Evolutionary conservation across 306 rosid species (phyloP).

Genomic region (Vicia faba): DNA sequence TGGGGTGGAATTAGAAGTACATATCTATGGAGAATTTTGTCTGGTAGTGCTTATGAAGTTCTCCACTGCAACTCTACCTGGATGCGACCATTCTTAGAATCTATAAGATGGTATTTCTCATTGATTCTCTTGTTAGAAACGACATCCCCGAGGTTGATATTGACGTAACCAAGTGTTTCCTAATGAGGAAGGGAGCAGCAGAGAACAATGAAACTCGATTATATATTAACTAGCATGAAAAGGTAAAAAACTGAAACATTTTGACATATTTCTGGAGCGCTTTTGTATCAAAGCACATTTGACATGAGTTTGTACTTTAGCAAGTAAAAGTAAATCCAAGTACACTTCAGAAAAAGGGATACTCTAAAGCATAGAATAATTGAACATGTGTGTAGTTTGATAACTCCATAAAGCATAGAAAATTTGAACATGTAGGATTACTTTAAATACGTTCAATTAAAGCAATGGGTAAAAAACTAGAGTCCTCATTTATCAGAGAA

Average conservation of each 20-base stretch:
- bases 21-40: slow-evolving; percentile 12
- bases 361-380: too few relatives aligned
- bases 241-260: not conserved
- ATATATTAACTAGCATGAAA: slow-evolving; percentile 10
- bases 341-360: not conserved
- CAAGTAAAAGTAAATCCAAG: not conserved
- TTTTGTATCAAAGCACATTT: not conserved
- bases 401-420: too few relatives aligned
- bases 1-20: not conserved
- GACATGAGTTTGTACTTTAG: too few relatives aligned
- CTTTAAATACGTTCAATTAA: too few relatives aligned
- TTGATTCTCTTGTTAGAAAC: slow-evolving; percentile 76
- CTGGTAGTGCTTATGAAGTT: slow-evolving; percentile 42
- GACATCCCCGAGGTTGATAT: slow-evolving; percentile 71
- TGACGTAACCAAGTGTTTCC: slow-evolving; percentile 80
- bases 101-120: slow-evolving; percentile 86
- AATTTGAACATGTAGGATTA: too few relatives aligned
- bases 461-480: too few relatives aligned
- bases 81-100: slow-evolving; percentile 90
- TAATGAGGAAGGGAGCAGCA: slow-evolving; percentile 32
- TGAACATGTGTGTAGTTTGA: too few relatives aligned
- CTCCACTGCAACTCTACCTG: slow-evolving; percentile 94
- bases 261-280: slow-evolving; percentile 5
- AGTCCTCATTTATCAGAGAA: too few relatives aligned
- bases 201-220: slow-evolving; percentile 25